phyloP scores from a whole-genome alignment of 2,329 filamentous ascomycete genomes.

The Blastomyces emzantsi region DNA sequence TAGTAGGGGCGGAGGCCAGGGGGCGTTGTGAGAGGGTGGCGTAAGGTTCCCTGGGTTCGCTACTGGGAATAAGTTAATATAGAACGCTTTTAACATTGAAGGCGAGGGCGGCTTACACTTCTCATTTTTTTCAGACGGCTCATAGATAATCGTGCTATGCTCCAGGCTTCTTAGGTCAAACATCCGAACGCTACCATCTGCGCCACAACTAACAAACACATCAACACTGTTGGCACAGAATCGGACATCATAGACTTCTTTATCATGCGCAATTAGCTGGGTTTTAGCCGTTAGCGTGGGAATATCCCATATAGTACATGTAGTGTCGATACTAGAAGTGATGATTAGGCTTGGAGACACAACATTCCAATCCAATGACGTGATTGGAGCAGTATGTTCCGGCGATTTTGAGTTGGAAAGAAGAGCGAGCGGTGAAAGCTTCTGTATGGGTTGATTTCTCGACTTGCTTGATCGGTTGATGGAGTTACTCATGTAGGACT shows the following conservation, averaged over 20 bases:
- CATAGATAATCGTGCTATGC: slow-evolving; percentile 98
- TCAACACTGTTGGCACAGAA: slow-evolving; percentile 99
- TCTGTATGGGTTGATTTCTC: slow-evolving; percentile 55
- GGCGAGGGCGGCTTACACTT: slow-evolving; percentile 43
- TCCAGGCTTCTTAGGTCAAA: slow-evolving; percentile 94
- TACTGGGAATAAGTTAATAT: slow-evolving; percentile 24
- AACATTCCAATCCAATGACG: slow-evolving; percentile 96
- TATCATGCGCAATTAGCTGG: slow-evolving; percentile 95
- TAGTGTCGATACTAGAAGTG: slow-evolving; percentile 97
- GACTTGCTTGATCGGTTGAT: slow-evolving; percentile 58
- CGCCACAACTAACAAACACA: slow-evolving; percentile 95
- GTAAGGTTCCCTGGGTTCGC: slow-evolving; percentile 51
- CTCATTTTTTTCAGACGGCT: slow-evolving; percentile 77
- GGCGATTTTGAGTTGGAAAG: slow-evolving; percentile 97
- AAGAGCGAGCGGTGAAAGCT: slow-evolving; percentile 84
- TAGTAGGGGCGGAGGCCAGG: slow-evolving; percentile 51
- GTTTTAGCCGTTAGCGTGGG: slow-evolving; percentile 96
- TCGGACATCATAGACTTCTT: slow-evolving; percentile 96
- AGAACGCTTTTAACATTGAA: slow-evolving; percentile 7
- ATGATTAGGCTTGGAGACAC: slow-evolving; percentile 96
- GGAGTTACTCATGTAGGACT: slow-evolving; percentile 53
- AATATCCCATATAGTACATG: slow-evolving; percentile 99
- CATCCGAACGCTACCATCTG: slow-evolving; percentile 97
- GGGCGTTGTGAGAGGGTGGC: slow-evolving; percentile 43
- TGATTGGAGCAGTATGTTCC: slow-evolving; percentile 93